Base-by-base conservation (phyloP, 1,139 yeast genomes). In the Taiozyma onychis region DNA sequence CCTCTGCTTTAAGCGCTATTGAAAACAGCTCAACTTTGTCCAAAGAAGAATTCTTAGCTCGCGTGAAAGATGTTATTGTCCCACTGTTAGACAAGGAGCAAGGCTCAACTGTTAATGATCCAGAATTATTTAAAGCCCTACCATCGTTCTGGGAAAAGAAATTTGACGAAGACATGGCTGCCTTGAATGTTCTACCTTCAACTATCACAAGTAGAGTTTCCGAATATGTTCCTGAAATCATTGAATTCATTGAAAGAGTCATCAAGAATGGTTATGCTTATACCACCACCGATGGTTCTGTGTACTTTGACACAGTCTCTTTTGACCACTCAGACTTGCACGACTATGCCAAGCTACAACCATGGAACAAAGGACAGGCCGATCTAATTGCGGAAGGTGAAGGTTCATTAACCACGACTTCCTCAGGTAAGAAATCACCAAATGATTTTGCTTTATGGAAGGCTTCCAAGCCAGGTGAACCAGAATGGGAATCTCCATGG, bases 361-460 rank as follows among this genome's bases (percentile, higher is more conserved):
- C 99, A 22, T 93, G 98, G 98, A 91, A 91, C 66, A 88, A 88
- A 68, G 96, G 96, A 49, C 85, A 90, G 59, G 72, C 83, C 68
- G 91, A 85, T 46, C 78, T 93, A 54, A 86, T 93, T 53, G 86
- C 85, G 51, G 99, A 93, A 62, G 99, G 97, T 50, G 99, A 95
- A 70, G 99, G 99, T 26, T 85, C 96, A 13, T 75, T 91, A 50
- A 73, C 85, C 24, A 70, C 78, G 1, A 69, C 73, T 41, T 66
- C 67, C 24, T 72, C 79, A 35, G 79, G 80, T 16, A 91, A 91
- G 70, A 79, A 76, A 60, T 85, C 82, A 52, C 69, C 86, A 5
- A 87, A 89, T 32, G 99, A 93, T 69, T 93, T 93, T 70, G 99
- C 99, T 0, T 75, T 93, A 43, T 93, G 99, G 99, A 93, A 93